phyloP scores from a whole-genome alignment of 1,139 yeast species.

The Kodamaea fungicola region DNA sequence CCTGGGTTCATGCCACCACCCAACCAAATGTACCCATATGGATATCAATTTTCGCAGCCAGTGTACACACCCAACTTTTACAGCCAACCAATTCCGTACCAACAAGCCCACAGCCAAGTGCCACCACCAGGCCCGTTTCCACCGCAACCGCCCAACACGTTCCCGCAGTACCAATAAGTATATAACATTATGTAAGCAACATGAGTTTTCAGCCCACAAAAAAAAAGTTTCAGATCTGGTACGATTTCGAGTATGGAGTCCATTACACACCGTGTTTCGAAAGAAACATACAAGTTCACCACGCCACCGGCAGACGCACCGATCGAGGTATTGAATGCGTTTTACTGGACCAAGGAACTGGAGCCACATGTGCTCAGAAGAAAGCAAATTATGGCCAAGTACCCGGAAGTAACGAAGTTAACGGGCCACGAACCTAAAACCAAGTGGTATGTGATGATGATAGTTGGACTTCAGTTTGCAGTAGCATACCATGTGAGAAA shows the following conservation, averaged over 20 bases:
- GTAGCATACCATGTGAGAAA: slow-evolving; percentile 60
- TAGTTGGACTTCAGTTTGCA: slow-evolving; percentile 61
- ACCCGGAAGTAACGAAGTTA: slow-evolving; percentile 77
- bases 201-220: not conserved
- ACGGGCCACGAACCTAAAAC: slow-evolving; percentile 88
- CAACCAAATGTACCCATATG: slow-evolving; percentile 3
- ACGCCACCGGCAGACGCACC: slow-evolving; percentile 47
- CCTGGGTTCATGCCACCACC: slow-evolving; percentile 1
- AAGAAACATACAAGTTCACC: slow-evolving; percentile 32
- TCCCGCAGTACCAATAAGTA: slow-evolving; percentile 2
- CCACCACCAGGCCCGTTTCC: not conserved
- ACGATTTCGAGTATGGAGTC: slow-evolving; percentile 9
- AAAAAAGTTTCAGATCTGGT: slow-evolving; percentile 1
- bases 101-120: not conserved
- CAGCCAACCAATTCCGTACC: slow-evolving; percentile 4
- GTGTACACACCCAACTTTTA: slow-evolving; percentile 2
- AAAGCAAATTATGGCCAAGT: slow-evolving; percentile 63
- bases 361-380: slow-evolving; percentile 83
- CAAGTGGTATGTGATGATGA: slow-evolving; percentile 65
- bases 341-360: slow-evolving; percentile 77
- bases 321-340: slow-evolving; percentile 49
- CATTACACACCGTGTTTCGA: slow-evolving; percentile 35
- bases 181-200: not conserved
- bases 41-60: slow-evolving; percentile 2
- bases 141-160: slow-evolving; percentile 1